Percentiles rank a stretch among this genome's conserved stretches.
Evolutionary conservation across 345 rosid species (phyloP).

Genomic region (Citrus trifoliata): DNA sequence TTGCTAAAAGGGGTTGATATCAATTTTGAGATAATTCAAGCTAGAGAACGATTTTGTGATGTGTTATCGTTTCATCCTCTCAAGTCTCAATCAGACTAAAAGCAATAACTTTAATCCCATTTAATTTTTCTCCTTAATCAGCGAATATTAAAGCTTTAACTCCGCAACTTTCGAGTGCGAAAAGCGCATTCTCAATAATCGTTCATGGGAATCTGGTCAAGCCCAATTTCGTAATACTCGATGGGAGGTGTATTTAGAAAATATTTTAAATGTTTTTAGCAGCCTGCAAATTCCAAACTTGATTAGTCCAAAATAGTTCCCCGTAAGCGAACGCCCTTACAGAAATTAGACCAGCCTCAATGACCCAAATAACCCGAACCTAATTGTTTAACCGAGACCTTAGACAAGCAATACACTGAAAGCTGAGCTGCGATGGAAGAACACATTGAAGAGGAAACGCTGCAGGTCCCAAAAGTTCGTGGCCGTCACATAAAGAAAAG

Average conservation of each 20-base stretch:
- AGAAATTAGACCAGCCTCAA: not conserved
- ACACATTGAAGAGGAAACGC: constrained; percentile 39
- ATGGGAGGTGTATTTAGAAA: not conserved
- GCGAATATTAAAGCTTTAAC: too few relatives aligned
- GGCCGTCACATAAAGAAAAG: constrained; percentile 60
- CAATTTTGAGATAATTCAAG: too few relatives aligned
- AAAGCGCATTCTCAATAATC: not conserved
- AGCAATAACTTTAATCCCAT: too few relatives aligned
- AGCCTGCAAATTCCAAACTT: not conserved
- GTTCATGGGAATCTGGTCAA: not conserved
- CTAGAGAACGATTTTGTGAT: too few relatives aligned
- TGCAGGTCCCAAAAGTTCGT: constrained; percentile 29
- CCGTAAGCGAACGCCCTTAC: not conserved
- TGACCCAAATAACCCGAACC: not conserved
- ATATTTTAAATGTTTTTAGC: too few relatives aligned
- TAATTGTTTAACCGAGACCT: not conserved
- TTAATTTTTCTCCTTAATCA: too few relatives aligned
- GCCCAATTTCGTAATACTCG: not conserved
- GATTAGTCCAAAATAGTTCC: not conserved
- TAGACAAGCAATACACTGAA: not conserved
- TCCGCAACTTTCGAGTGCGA: too few relatives aligned
- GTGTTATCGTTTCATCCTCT: too few relatives aligned
- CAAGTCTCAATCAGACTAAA: too few relatives aligned
- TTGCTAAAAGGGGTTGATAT: too few relatives aligned
- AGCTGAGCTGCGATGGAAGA: constrained; percentile 33